phyloP scores from a whole-genome alignment of 768 basidiomycete species.

The Lentinus brumalis region DNA sequence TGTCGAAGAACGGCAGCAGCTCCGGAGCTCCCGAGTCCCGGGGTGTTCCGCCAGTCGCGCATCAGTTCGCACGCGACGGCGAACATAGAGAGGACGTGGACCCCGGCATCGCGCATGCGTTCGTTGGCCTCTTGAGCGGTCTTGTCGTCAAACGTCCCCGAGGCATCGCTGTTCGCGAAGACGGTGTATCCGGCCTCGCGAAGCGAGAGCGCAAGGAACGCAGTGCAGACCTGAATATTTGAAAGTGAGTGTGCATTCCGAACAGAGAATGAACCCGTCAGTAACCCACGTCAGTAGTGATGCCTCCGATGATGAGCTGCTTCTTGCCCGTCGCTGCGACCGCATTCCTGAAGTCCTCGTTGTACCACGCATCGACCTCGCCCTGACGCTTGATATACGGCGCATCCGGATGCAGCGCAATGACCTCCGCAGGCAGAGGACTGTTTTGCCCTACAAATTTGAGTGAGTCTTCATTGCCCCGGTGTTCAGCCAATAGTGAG shows the following conservation, averaged over 20 bases:
- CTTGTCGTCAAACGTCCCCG: conserved; percentile 42
- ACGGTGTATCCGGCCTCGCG: conserved; percentile 48
- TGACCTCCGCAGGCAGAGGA: conserved; percentile 46
- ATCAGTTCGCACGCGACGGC: conserved; percentile 49
- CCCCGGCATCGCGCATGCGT: conserved; percentile 49
- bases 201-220: conserved; percentile 51
- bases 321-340: conserved; percentile 51
- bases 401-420: conserved; percentile 47
- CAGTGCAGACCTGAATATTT: conserved; percentile 37
- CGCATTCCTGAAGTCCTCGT: conserved; percentile 47
- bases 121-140: conserved; percentile 49
- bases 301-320: conserved; percentile 52
- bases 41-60: conserved; percentile 53
- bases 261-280: no score
- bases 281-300: conserved; percentile 42
- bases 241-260: no score
- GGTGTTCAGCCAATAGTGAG: neutral
- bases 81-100: conserved; percentile 48
- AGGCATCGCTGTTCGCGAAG: conserved; percentile 51
- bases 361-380: conserved; percentile 57
- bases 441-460: conserved; percentile 45
- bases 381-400: conserved; percentile 48
- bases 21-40: conserved; percentile 47
- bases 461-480: no score
- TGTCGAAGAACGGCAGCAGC: conserved; percentile 47